These are phyloP conservation scores for Phylloporus scabripes DNA, from an alignment of 768 basidiomycete species.

Conservation along the genomic window DNA sequence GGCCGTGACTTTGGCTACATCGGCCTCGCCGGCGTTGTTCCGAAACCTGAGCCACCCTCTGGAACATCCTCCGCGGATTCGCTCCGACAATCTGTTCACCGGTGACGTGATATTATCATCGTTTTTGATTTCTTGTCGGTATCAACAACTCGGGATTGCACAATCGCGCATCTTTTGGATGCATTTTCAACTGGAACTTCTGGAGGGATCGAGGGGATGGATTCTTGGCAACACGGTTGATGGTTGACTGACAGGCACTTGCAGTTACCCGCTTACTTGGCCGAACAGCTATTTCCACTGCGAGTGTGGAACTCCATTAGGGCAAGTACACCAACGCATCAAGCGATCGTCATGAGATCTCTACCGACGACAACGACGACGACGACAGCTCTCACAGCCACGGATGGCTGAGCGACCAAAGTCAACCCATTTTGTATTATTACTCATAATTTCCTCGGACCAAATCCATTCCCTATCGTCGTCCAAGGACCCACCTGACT, in stretches of 20 bases:
- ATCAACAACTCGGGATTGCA: conserved; percentile 26
- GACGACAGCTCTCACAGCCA: conserved; percentile 12
- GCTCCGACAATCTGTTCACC: conserved; percentile 30
- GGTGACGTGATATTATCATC: conserved; percentile 16
- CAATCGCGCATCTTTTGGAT: conserved; percentile 20
- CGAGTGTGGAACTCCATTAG: conserved; percentile 22
- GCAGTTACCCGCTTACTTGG: conserved; percentile 11
- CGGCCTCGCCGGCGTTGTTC: conserved; percentile 67
- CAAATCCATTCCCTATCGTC: conserved; percentile 16
- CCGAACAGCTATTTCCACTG: conserved; percentile 11
- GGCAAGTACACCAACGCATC: conserved; percentile 13
- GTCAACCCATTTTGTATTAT: conserved; percentile 26
- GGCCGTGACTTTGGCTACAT: conserved; percentile 70
- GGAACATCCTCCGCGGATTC: conserved; percentile 28
- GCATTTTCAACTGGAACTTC: conserved; percentile 23
- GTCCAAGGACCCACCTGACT: conserved; percentile 19
- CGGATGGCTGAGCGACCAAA: conserved; percentile 13
- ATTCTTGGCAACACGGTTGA: conserved; percentile 16
- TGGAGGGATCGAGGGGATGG: conserved; percentile 11
- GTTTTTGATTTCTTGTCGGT: conserved; percentile 28
- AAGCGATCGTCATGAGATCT: conserved; percentile 24
- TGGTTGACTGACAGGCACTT: conserved; percentile 11
- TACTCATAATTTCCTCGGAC: conserved; percentile 32
- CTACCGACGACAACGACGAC: conserved; percentile 12
- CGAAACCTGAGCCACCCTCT: conserved; percentile 48